Base-by-base conservation (phyloP, 2,329 filamentous ascomycete genomes). In the Scedosporium dehoogii region DNA sequence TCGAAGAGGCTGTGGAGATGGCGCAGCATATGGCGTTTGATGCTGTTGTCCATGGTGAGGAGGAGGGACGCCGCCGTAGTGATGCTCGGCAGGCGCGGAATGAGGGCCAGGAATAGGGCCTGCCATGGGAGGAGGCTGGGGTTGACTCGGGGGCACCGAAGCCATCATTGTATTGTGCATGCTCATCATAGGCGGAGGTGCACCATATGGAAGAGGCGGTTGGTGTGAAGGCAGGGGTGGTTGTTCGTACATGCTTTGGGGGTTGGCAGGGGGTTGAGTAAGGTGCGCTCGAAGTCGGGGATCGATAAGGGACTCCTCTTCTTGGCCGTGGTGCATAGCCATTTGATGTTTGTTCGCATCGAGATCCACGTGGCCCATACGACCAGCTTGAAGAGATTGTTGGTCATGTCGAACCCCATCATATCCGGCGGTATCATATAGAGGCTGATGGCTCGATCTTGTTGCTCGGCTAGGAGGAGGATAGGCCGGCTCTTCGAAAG, bases 171-270 rank as follows among this genome's bases (percentile, higher is more conserved):
- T 42, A 21, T 60, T 55, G 25, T 42, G 55, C 21, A 62, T 60
- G n/a, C 46, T 12, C 23, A 58, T 46, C 44, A 46, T 58, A 21
- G 29, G 42, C 16, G 57, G 62, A 48, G 64, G 64, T 25, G 63
- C 57, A 55, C 62, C 56, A 27, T 62, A 62, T 7, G 63, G 23
- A 29, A 60, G 56, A n/a, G 64, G 63, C 21, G 62, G 42, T 29
- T 65, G 62, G 21, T 41, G 38, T n/a, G 25, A 27, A 16, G 51
- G 9, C 4, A 61, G 44, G 57, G 16, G 59, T 16, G 53, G 33
- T 42, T 63, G 63, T 9, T 62, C 25, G 44, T 61, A 64, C 48
- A 7, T 48, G 44, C 21, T 53, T n/a, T 25, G 42, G 16, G 12
- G 42, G 44, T 33, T 33, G 29, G 29, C 29, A 23, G 58, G 58